phyloP scores from a whole-genome alignment of 2,329 filamentous ascomycete genomes.

The Phialocephala subalpina region DNA sequence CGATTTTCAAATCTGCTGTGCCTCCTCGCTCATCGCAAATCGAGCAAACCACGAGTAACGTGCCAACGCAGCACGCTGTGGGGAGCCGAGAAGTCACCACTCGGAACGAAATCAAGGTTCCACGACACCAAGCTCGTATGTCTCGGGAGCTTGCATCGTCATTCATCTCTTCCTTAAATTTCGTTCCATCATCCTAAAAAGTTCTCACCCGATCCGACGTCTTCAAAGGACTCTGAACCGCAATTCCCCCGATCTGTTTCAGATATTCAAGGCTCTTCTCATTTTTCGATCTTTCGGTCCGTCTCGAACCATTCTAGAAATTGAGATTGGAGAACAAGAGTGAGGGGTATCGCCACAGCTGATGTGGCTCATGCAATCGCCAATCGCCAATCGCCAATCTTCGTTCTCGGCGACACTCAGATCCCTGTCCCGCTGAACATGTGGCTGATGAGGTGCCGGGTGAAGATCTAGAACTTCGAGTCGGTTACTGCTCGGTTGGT shows the following conservation, averaged over 20 bases:
- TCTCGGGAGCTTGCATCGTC: background rate
- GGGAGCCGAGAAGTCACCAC: background rate
- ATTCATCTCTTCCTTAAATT: background rate
- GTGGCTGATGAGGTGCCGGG: background rate
- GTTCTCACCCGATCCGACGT: no score
- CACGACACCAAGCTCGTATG: background rate
- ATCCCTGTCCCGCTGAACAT: constrained; percentile 20
- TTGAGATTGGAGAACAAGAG: background rate
- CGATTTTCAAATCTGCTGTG: background rate
- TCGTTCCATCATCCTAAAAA: no score
- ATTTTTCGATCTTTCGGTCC: no score
- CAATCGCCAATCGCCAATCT: background rate
- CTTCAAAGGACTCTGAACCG: background rate
- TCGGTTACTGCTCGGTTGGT: constrained; percentile 10
- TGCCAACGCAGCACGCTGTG: background rate
- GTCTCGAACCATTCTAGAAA: no score
- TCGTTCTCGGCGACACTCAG: background rate
- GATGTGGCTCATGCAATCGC: constrained; percentile 18
- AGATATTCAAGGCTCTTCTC: no score
- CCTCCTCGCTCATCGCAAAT: background rate
- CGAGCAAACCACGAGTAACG: background rate
- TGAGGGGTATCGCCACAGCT: constrained; percentile 13
- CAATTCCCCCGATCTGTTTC: background rate
- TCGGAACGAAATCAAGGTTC: background rate
- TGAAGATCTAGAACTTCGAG: constrained; percentile 6